Evolutionary conservation across 1,139 yeast species (phyloP).

Genomic region (Yamadazyma membranifaciens): DNA sequence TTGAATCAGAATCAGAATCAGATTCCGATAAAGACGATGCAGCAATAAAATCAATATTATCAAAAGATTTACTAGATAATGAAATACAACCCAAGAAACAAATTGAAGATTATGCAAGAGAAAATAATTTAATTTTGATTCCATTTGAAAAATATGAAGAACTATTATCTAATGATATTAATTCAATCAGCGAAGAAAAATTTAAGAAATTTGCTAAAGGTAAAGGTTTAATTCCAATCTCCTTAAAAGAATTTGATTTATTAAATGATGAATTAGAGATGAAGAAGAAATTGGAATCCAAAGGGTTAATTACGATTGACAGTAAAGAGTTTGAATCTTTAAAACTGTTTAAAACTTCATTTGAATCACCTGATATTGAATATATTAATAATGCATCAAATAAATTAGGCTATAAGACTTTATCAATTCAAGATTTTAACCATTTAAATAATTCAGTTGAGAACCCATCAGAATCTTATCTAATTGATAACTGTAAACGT

Average conservation of each 20-base stretch:
- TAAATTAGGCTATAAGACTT: slow-evolving; percentile 2
- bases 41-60: slow-evolving; percentile 15
- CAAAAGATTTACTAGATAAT: slow-evolving; percentile 22
- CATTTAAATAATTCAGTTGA: slow-evolving; percentile 2
- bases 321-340: slow-evolving; percentile 20
- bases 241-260: slow-evolving; percentile 24
- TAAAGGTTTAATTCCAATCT: slow-evolving; percentile 29
- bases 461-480: slow-evolving; percentile 29
- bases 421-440: slow-evolving; percentile 6
- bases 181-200: slow-evolving; percentile 22
- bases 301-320: slow-evolving; percentile 37
- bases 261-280: slow-evolving; percentile 34
- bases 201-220: slow-evolving; percentile 22
- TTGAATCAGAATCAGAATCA: slow-evolving; percentile 36
- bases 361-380: slow-evolving; percentile 19
- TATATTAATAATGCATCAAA: slow-evolving; percentile 19
- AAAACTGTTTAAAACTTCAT: slow-evolving; percentile 11
- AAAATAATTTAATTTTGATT: slow-evolving; percentile 40
- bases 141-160: slow-evolving; percentile 47
- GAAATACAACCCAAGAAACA: slow-evolving; percentile 15
- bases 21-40: slow-evolving; percentile 26
- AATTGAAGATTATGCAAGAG: slow-evolving; percentile 48
- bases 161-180: slow-evolving; percentile 24
- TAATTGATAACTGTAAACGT: slow-evolving; percentile 25
- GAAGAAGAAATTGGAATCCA: slow-evolving; percentile 27